Evolutionary conservation across 1,284 basidiomycete species (phyloP), one percentile per base, ranked within the genome.

Genomic region (Puccinia hordei): DNA sequence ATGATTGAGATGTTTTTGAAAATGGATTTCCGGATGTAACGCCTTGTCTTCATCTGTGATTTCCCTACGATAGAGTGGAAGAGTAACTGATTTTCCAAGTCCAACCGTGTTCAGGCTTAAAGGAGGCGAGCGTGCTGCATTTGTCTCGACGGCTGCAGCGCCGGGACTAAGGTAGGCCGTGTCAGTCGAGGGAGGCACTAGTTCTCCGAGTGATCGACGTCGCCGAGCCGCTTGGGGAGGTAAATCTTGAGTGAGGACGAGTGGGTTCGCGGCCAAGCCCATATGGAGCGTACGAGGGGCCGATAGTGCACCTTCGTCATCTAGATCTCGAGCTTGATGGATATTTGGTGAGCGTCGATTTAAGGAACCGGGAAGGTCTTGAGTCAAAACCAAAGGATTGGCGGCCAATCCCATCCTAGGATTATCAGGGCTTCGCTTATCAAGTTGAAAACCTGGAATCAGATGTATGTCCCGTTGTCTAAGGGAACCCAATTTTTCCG

Each of bases 1-100:
- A 63, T 78, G 75, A 59, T 78, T 78, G 19, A 78, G 65, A 35
- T 78, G 75, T 41, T 68, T 63, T 59, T 78, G 63, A 35, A 78
- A 78, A 27, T 51, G n/a, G 35, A 78, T 68, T 69, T 78, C 65
- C 15, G 63, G 75, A 33, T 78, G 49, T n/a, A 78, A 24, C 41
- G 24, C n/a, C 22, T 66, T 38, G 24, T 65, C 61, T 35, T 55
- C 63, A 3, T 78, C 33, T 68, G 33, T 27, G 1, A 19, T 68
- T 38, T 68, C 35, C 19, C 61, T 66, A 24, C 65, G 65, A 57
- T 69, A 57, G 35, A 78, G 75, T 9, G 75, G 55, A 24, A 78
- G 65, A n/a, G 17, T 68, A 27, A 78, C n/a, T 0, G 75, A 68
- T 69, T 78, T 78, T 24, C 51, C 49, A 24, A 66, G 30, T 33